Percentiles rank a stretch among this genome's conserved stretches.
phyloP scores from a whole-genome alignment of 495 filamentous ascomycete genomes.

The Haplographium delicatum region DNA sequence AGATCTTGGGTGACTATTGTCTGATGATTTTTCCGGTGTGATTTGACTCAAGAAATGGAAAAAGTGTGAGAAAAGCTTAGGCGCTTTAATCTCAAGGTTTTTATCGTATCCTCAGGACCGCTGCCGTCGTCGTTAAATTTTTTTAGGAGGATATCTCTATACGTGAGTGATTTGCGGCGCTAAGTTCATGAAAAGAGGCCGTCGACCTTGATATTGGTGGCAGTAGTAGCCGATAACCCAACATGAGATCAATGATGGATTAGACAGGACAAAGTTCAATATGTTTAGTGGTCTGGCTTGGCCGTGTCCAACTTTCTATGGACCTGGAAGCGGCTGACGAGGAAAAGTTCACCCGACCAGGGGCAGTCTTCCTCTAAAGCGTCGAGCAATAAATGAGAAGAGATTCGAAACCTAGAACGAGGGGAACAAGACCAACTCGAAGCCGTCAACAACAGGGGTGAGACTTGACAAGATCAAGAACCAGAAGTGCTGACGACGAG shows the following conservation, averaged over 20 bases:
- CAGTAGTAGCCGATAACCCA: too few relatives aligned
- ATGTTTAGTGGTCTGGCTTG: neutral
- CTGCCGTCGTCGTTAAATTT: too few relatives aligned
- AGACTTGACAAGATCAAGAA: neutral
- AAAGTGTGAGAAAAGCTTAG: neutral
- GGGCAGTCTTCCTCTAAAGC: neutral
- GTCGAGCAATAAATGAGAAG: neutral
- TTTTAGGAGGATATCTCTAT: too few relatives aligned
- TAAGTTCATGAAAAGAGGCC: neutral
- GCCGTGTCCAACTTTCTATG: neutral
- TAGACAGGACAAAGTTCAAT: neutral
- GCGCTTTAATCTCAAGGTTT: too few relatives aligned
- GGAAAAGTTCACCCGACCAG: neutral
- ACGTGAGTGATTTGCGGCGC: neutral
- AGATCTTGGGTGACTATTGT: neutral
- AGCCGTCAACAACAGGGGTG: neutral
- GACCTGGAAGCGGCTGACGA: neutral
- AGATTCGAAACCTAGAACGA: neutral
- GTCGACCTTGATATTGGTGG: neutral
- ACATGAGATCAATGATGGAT: too few relatives aligned
- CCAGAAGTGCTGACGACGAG: neutral
- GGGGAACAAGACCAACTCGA: too few relatives aligned
- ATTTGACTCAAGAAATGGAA: neutral
- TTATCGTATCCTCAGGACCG: too few relatives aligned
- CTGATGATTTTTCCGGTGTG: slow-evolving; percentile 2